Evolutionary conservation across 495 filamentous ascomycete genomes (phyloP), one percentile per base, ranked within the genome.

Genomic region (Penicillium malachiteum): DNA sequence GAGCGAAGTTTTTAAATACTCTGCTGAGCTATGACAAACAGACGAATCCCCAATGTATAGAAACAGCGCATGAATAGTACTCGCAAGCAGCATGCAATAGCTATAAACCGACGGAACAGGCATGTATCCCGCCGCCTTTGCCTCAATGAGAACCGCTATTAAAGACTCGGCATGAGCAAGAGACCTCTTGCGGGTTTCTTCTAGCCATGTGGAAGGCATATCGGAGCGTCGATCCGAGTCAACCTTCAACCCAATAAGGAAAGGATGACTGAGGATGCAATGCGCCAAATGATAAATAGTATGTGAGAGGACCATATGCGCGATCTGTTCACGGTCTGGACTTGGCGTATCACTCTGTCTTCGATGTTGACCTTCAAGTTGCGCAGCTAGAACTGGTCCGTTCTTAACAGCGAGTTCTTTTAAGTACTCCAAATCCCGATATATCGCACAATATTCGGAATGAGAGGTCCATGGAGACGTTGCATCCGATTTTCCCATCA

Each of bases 261-360:
- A 67, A 3, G 66, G 69, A 49, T 71, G 69, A 13, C 59, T 58
- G n/a, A 71, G 52, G 34, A 69, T 59, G 48, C 69, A 71, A 37
- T 65, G 60, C 12, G 49, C 40, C 14, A 67, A 56, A 41, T 65
- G 60, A 43, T 60, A 71, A n/a, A 70, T 21, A 1, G 66, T 60
- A 42, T 57, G 55, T 16, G 66, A 63, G 18, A 68, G 59, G 6
- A 69, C 57, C 52, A 70, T 52, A 13, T 64, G 68, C 8, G 56
- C 55, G n/a, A 55, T 56, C 21, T 58, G 56, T 34, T 63, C 56
- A 34, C 59, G 56, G 42, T 67, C 51, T 26, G 54, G 30, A 32
- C 50, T 51, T 3, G 50, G 40, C 31, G 48, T 48, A 7, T 58
- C 43, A 31, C 9, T 38, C 32, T 41, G 48, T 10, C 50, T 33